Conservation (phyloP, 1,139 yeast genomes). For the Yamadazyma atmosphaerica region DNA sequence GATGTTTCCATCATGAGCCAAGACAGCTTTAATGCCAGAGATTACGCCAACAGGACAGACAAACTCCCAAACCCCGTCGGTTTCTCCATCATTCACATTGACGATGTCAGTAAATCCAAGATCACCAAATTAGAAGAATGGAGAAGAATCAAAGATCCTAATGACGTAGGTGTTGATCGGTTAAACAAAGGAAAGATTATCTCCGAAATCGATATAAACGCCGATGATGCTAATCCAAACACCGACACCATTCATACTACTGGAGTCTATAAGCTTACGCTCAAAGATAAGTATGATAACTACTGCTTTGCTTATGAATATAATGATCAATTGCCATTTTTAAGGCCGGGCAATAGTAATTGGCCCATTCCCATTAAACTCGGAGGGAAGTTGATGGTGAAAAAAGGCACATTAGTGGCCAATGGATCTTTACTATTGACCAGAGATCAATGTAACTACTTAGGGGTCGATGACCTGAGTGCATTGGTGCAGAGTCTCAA, state of each 20-base stretch:
- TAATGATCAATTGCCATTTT: slow-evolving; percentile 35
- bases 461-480: slow-evolving; percentile 26
- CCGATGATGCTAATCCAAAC: slow-evolving; percentile 16
- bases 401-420: slow-evolving; percentile 30
- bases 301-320: slow-evolving; percentile 42
- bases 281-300: slow-evolving; percentile 32
- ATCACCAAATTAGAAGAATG: slow-evolving; percentile 41
- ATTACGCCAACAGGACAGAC: slow-evolving; percentile 12
- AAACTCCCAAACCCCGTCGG: slow-evolving; percentile 19
- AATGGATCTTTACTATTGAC: slow-evolving; percentile 38
- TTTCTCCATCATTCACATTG: slow-evolving; percentile 34
- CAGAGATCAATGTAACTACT: slow-evolving; percentile 31
- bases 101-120: slow-evolving; percentile 36
- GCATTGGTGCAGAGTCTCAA: slow-evolving; percentile 25
- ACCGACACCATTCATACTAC: not conserved
- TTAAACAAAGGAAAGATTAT: slow-evolving; percentile 27
- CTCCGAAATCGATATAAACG: slow-evolving; percentile 32
- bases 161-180: slow-evolving; percentile 40
- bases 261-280: slow-evolving; percentile 32
- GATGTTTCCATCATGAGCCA: no score
- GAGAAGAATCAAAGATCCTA: slow-evolving; percentile 40
- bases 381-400: slow-evolving; percentile 38
- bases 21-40: no score
- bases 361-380: slow-evolving; percentile 38
- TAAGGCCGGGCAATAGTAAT: slow-evolving; percentile 21